Evolutionary conservation across 2,329 filamentous ascomycete genomes (phyloP).

Genomic region (Cladosporium oxysporum): DNA sequence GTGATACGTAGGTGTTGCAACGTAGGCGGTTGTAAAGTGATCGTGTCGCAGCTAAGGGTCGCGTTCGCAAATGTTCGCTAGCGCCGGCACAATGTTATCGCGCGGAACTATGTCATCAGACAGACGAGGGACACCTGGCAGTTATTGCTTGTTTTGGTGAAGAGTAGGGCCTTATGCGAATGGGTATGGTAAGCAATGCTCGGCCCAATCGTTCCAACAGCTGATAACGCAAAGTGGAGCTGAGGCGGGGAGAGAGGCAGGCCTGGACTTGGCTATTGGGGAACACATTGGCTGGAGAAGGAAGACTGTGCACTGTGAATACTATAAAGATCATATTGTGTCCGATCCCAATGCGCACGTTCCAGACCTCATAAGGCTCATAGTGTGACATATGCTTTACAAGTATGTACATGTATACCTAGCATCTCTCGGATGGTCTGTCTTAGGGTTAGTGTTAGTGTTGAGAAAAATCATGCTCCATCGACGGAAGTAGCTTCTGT

Average conservation of each 20-base stretch:
- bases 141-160: slow-evolving; percentile 1
- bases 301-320: not conserved
- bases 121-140: slow-evolving; percentile 2
- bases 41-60: not conserved
- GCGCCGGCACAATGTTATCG: slow-evolving; percentile 1
- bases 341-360: not conserved
- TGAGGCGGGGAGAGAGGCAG: not conserved
- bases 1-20: not conserved
- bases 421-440: not conserved
- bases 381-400: not conserved
- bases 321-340: not conserved
- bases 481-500: not conserved
- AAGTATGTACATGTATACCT: not conserved
- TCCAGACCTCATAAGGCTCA: not conserved
- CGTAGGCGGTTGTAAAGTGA: not conserved
- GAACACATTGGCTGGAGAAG: not conserved
- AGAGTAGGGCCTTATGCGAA: slow-evolving; percentile 4
- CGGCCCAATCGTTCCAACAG: slow-evolving; percentile 3
- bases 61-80: slow-evolving; percentile 1
- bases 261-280: not conserved
- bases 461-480: not conserved
- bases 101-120: not conserved
- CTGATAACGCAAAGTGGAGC: slow-evolving; percentile 8
- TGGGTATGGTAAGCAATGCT: slow-evolving; percentile 9
- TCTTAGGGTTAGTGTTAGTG: not conserved